Evolutionary conservation across 805 yeast genomes (phyloP).

Genomic region (Pichia gijzeniarum): DNA sequence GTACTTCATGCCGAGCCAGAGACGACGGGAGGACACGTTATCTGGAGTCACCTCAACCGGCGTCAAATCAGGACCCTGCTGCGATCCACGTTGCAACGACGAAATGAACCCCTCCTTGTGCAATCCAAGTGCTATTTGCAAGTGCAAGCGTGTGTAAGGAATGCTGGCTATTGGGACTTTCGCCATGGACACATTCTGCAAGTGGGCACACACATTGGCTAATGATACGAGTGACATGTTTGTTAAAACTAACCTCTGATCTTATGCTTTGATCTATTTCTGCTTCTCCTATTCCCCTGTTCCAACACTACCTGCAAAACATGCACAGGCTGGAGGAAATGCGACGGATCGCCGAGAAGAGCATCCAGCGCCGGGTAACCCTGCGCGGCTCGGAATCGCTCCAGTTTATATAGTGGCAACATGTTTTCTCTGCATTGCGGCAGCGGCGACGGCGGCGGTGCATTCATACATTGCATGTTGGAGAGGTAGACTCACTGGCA

Average conservation of each 20-base stretch:
- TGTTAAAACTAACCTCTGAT: too few relatives aligned
- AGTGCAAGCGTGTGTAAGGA: constrained; percentile 76
- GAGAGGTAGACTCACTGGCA: too few relatives aligned
- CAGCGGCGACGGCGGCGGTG: too few relatives aligned
- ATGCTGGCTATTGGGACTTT: constrained; percentile 67
- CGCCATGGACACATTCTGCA: constrained; percentile 81
- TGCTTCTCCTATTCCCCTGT: too few relatives aligned
- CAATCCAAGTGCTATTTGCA: constrained; percentile 76
- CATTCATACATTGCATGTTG: too few relatives aligned
- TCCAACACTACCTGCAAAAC: too few relatives aligned
- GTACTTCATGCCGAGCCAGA: constrained; percentile 91
- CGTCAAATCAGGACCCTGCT: constrained; percentile 71
- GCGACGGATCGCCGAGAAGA: too few relatives aligned
- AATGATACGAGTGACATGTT: constrained; percentile 79
- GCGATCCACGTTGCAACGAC: constrained; percentile 78
- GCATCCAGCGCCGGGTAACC: too few relatives aligned
- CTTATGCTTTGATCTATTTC: too few relatives aligned
- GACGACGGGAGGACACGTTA: constrained; percentile 75
- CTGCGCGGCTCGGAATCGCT: too few relatives aligned
- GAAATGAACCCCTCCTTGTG: constrained; percentile 88
- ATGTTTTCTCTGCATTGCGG: not conserved
- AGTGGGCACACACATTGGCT: constrained; percentile 79
- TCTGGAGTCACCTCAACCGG: constrained; percentile 80
- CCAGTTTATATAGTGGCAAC: not conserved
- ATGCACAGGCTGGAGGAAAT: too few relatives aligned